A percentile compares a stretch with the other conserved stretches of the same genome.
phyloP scores from a whole-genome alignment of 441 rosid species.

The Monsonia emarginata region DNA sequence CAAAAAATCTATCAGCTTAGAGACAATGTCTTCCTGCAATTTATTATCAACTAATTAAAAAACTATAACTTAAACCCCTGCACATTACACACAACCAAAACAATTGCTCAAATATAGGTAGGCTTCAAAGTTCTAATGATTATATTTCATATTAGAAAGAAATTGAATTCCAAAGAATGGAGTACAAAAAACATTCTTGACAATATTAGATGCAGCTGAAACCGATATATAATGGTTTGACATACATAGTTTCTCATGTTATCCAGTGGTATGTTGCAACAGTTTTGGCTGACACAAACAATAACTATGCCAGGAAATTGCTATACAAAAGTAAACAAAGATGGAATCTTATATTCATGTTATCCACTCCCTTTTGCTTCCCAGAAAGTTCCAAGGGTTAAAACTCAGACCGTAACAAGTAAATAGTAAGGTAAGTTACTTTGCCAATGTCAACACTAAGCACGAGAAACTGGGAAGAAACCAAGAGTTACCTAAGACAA shows the following conservation, averaged over 20 bases:
- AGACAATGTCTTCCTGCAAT: conserved; percentile 68
- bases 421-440: neutral
- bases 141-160: neutral
- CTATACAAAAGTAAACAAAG: too few relatives aligned
- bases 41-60: conserved; percentile 9
- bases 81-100: conserved; percentile 6
- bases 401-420: neutral
- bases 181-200: neutral
- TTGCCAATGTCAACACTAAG: neutral
- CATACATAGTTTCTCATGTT: neutral
- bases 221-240: neutral
- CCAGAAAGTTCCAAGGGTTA: neutral
- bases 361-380: neutral
- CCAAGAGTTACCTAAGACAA: neutral
- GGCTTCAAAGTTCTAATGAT: neutral
- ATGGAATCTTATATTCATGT: neutral
- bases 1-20: conserved; percentile 72
- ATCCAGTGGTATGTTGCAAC: neutral
- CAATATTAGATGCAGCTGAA: neutral
- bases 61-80: neutral
- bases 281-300: neutral
- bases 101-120: neutral
- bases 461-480: neutral
- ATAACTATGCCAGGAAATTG: neutral
- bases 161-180: neutral